Percentiles rank a stretch among this genome's conserved stretches.
phyloP scores from a whole-genome alignment of 768 basidiomycete species.

The Psilocybe sp. region DNA sequence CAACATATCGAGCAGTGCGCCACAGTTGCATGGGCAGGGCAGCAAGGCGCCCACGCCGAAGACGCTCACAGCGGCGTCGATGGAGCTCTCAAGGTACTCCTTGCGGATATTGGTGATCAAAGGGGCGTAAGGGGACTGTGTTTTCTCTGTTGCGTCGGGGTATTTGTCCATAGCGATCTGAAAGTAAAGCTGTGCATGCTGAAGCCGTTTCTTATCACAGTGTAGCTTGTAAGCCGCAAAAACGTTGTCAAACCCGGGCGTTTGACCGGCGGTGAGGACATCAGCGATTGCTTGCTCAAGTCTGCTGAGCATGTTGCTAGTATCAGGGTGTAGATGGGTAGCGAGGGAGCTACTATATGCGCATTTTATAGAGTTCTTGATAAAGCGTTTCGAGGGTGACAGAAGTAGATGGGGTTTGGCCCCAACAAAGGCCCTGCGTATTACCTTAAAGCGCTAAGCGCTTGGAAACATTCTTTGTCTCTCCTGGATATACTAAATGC shows the following conservation, averaged over 20 bases:
- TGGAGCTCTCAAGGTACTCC: neutral
- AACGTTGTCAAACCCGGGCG: conserved; percentile 15
- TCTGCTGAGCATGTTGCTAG: conserved; percentile 5
- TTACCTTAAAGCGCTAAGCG: too few relatives aligned
- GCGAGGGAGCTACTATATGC: too few relatives aligned
- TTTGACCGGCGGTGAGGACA: conserved; percentile 16
- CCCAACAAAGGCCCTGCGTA: too few relatives aligned
- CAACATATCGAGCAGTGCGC: too few relatives aligned
- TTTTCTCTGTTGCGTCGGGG: neutral
- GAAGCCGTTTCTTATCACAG: neutral
- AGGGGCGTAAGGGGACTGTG: neutral
- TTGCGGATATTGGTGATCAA: neutral
- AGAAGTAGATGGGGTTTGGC: too few relatives aligned
- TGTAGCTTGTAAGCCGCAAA: conserved; percentile 11
- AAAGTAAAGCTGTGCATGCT: neutral
- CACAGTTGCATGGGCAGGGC: too few relatives aligned
- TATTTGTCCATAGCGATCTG: conserved; percentile 3
- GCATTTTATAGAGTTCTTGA: too few relatives aligned
- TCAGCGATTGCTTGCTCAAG: conserved; percentile 18
- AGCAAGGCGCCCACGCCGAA: too few relatives aligned
- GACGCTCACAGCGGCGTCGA: neutral
- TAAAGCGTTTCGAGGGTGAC: too few relatives aligned
- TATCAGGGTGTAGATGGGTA: too few relatives aligned
- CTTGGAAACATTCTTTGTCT: too few relatives aligned
- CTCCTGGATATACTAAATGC: too few relatives aligned